Conservation (phyloP, 2,329 filamentous ascomycete species). For the Colletotrichum liaoningense region DNA sequence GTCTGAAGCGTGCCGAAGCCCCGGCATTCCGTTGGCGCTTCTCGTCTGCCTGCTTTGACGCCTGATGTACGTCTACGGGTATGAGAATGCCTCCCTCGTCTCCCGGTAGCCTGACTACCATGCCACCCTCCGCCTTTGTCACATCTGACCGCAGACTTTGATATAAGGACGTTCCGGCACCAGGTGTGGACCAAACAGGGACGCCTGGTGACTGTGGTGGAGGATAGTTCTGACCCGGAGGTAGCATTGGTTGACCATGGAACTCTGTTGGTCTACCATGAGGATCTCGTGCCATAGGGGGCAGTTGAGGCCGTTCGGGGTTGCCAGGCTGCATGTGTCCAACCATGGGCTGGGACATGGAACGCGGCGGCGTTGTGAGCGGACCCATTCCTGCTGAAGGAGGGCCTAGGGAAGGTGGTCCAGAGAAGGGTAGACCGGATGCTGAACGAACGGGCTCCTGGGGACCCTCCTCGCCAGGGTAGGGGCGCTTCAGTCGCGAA, state of each 20-base stretch:
- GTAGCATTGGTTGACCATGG: slow-evolving; percentile 23
- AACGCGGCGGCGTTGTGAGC: slow-evolving; percentile 44
- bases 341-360: slow-evolving; percentile 50
- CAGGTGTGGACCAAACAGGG: slow-evolving; percentile 44
- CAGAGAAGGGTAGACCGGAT: slow-evolving; percentile 21
- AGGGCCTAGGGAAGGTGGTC: slow-evolving; percentile 32
- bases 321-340: slow-evolving; percentile 40
- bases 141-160: slow-evolving; percentile 34
- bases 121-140: slow-evolving; percentile 36
- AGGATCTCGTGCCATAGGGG: slow-evolving; percentile 27
- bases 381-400: slow-evolving; percentile 38
- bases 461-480: slow-evolving; percentile 10
- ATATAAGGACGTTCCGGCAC: slow-evolving; percentile 46
- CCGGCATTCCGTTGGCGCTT: slow-evolving; percentile 88
- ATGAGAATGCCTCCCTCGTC: slow-evolving; percentile 61
- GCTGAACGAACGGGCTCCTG: slow-evolving; percentile 19
- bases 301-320: slow-evolving; percentile 37
- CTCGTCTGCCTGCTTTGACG: slow-evolving; percentile 85
- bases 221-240: slow-evolving; percentile 11
- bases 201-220: slow-evolving; percentile 32
- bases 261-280: slow-evolving; percentile 23
- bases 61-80: slow-evolving; percentile 83
- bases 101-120: slow-evolving; percentile 41
- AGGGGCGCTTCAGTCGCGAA: slow-evolving; percentile 34
- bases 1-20: slow-evolving; percentile 84